Percentiles rank a stretch among this genome's conserved stretches.
phyloP scores from a whole-genome alignment of 169 alveolate genomes.

The Cryptosporidium meleagridis region DNA sequence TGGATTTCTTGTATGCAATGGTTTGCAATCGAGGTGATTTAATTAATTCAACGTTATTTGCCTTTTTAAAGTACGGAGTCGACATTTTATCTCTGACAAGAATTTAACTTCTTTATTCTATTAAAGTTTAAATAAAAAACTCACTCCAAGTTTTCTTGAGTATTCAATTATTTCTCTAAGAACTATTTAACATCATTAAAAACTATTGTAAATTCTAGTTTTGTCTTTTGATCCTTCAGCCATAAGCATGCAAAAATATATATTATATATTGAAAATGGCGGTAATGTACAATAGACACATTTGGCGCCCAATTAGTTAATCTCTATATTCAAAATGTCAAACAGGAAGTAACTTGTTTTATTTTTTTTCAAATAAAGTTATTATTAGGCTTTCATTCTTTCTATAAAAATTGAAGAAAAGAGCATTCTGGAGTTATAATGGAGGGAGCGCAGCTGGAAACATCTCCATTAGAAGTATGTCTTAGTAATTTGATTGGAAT shows the following conservation, averaged over 20 bases:
- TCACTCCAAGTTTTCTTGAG: no score
- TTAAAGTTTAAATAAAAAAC: no score
- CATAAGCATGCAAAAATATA: not conserved
- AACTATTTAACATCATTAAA: no score
- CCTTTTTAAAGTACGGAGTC: no score
- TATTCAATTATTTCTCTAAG: no score
- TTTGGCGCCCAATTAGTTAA: not conserved
- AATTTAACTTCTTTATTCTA: no score
- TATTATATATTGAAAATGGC: not conserved
- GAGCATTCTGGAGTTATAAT: not conserved
- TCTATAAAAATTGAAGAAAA: not conserved
- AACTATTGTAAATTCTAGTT: no score
- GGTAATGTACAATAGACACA: not conserved
- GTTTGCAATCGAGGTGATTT: not conserved
- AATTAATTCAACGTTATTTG: no score
- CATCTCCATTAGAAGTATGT: conserved; percentile 45
- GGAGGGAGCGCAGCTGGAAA: conserved; percentile 10
- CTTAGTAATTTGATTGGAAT: conserved; percentile 44
- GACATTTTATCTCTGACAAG: no score
- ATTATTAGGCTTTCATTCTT: not conserved
- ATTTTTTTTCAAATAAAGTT: not conserved
- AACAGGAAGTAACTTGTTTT: not conserved
- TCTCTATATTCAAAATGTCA: conserved; percentile 9
- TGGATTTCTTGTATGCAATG: not conserved
- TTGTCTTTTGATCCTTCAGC: no score